phyloP scores from a whole-genome alignment of 176 grass and related monocot genomes.

The Rhipidocladum racemiflorum region DNA sequence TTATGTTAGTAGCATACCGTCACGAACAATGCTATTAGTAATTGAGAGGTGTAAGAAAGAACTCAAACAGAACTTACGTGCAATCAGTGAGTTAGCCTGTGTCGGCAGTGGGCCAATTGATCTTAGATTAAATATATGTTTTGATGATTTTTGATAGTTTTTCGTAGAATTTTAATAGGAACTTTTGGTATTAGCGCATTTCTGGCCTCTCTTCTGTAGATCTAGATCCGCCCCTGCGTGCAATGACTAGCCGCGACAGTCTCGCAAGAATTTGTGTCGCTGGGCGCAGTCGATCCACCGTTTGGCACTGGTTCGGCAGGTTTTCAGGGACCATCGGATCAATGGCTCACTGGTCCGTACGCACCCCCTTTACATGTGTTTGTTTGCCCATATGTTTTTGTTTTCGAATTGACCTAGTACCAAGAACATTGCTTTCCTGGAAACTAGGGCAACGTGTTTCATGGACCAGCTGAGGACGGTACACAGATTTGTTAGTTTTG shows the following conservation, averaged over 20 bases:
- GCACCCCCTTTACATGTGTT: not conserved
- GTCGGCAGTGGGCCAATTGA: too few relatives aligned
- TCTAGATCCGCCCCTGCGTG: too few relatives aligned
- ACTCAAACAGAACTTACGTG: not conserved
- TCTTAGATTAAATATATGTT: too few relatives aligned
- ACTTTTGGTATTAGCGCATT: too few relatives aligned
- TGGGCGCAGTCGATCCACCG: not conserved
- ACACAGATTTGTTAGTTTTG: not conserved
- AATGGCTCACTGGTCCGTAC: not conserved
- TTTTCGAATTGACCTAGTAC: not conserved
- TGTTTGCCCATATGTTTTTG: not conserved
- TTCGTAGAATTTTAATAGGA: too few relatives aligned
- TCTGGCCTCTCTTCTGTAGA: too few relatives aligned
- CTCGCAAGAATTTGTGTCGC: not conserved
- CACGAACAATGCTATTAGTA: not conserved
- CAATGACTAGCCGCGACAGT: not conserved
- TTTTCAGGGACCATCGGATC: constrained; percentile 1
- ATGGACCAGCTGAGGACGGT: constrained; percentile 27
- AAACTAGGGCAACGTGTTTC: constrained; percentile 32
- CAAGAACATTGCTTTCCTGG: constrained; percentile 21
- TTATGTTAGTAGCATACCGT: not conserved
- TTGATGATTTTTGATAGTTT: too few relatives aligned
- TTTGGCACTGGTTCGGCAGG: not conserved
- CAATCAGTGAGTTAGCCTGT: too few relatives aligned
- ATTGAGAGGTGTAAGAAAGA: not conserved